A percentile compares a stretch with the other conserved stretches of the same genome.
These are phyloP conservation scores for Cucurbita pepo DNA, from an alignment of 306 rosid species.

Conservation along the genomic window DNA sequence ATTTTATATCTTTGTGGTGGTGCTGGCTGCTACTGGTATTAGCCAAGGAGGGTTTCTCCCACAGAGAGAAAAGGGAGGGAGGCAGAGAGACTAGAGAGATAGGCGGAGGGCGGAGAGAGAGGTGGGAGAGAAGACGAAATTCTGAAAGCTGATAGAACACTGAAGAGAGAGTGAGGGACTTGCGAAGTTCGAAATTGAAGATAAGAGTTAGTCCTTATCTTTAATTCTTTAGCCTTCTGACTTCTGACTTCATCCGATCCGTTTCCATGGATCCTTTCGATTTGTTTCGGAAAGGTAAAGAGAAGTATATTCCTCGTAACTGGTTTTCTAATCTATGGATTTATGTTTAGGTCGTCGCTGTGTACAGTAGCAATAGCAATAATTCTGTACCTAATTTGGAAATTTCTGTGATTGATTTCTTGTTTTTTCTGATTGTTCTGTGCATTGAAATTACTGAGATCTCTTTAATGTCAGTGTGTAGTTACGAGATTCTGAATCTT, in stretches of 20 bases:
- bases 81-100: neutral
- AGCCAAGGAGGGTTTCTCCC: conserved; percentile 36
- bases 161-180: conserved; percentile 6
- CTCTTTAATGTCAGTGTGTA: conserved; percentile 16
- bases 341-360: neutral
- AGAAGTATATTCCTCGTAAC: conserved; percentile 19
- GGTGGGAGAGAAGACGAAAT: neutral
- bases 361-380: neutral
- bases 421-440: neutral
- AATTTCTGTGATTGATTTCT: neutral
- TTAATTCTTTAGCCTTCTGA: conserved; percentile 5
- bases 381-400: neutral
- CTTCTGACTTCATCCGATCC: conserved; percentile 20
- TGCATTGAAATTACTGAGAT: conserved; percentile 36
- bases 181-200: conserved; percentile 23
- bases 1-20: conserved; percentile 40
- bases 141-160: conserved; percentile 15
- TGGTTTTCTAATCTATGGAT: conserved; percentile 10
- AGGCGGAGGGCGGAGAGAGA: conserved; percentile 1
- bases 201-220: neutral
- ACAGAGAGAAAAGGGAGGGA: conserved; percentile 1
- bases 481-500: neutral
- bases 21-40: conserved; percentile 4
- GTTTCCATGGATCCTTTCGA: conserved; percentile 63
- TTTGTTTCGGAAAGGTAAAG: conserved; percentile 77